Base-by-base conservation (phyloP, 2,329 filamentous ascomycete genomes). In the Xylariomycetidae sp. region DNA sequence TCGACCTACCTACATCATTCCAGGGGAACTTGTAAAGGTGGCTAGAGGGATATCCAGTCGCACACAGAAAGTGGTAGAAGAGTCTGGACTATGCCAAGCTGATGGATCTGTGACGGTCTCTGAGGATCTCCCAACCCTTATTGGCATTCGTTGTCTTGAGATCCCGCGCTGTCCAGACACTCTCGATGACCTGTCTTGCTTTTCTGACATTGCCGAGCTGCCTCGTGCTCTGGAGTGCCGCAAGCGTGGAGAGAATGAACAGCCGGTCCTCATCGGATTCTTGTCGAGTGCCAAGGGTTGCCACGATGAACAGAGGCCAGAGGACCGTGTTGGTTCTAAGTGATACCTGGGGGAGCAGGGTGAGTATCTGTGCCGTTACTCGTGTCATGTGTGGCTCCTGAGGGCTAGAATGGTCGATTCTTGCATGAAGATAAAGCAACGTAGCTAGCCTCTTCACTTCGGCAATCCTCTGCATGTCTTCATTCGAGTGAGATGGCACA, bases 181-280 rank as follows among this genome's bases (percentile, higher is more conserved):
- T 42, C 19, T 47, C 47, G n/a, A 58, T 54, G 9, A 56, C 41
- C 4, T 41, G 19, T 12, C 53, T 42, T 1, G 53, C 56, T 38
- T 58, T 56, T 25, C 51, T 51, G 4, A 58, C 50, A 10, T 52
- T 53, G 4, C 49, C 46, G 18, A 57, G 30, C 19, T 57, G 53
- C n/a, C 56, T 45, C 4, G 52, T 52, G 9, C 46, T 35, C 29
- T 53, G 51, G 13, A 58, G 45, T 4, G 41, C 41, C 6, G 47
- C 40, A 4, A 57, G 31, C 26, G 37, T 45, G 13, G 35, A 20
- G 14, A 56, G 30, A 4, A 58, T 36, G 4, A 48, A 25, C 13
- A 38, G 45, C 16, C 53, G 49, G 12, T 56, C 46, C 5, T 42
- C 42, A 10, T 57, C 54, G 8, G 36, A 46, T 10, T 52, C 48